Percentiles rank a stretch among this genome's conserved stretches.
These are phyloP conservation scores for Hypoxylon lienhwacheense DNA, from an alignment of 495 filamentous ascomycete genomes.

Conservation along the genomic window DNA sequence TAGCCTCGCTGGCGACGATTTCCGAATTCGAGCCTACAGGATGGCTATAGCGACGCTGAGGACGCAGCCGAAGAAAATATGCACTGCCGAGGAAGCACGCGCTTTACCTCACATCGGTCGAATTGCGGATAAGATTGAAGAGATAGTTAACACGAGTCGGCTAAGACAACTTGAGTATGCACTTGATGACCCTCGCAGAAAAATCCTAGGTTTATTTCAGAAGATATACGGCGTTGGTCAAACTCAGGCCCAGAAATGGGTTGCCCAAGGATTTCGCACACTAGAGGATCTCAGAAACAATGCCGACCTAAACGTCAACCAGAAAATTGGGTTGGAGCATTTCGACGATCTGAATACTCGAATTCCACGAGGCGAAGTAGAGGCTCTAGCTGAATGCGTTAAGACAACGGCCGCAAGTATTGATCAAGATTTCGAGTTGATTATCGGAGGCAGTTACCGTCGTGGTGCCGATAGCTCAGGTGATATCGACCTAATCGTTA, in stretches of 20 bases:
- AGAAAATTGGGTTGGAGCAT: conserved; percentile 76
- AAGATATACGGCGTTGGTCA: conserved; percentile 81
- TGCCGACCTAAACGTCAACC: conserved; percentile 69
- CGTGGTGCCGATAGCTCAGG: conserved; percentile 72
- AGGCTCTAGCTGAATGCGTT: conserved; percentile 68
- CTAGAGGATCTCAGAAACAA: conserved; percentile 69
- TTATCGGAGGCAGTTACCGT: conserved; percentile 83
- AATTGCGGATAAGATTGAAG: conserved; percentile 87
- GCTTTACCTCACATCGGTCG: conserved; percentile 71
- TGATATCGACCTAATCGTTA: conserved; percentile 87
- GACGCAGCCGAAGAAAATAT: conserved; percentile 66
- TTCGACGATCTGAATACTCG: conserved; percentile 82
- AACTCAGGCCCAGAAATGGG: conserved; percentile 72
- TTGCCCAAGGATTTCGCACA: conserved; percentile 72
- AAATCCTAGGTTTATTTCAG: conserved; percentile 66
- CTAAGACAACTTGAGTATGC: conserved; percentile 73
- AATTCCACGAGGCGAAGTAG: conserved; percentile 80
- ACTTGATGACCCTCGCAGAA: conserved; percentile 64
- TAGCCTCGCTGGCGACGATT: conserved; percentile 71
- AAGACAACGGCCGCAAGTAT: conserved; percentile 60
- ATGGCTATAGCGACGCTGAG: conserved; percentile 74
- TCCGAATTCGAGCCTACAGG: conserved; percentile 77
- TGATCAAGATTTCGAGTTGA: conserved; percentile 63
- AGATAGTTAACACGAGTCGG: conserved; percentile 75
- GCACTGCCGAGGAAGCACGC: conserved; percentile 67